Base-by-base conservation (phyloP, 2,329 filamentous ascomycete genomes). In the Xylaria sp. region DNA sequence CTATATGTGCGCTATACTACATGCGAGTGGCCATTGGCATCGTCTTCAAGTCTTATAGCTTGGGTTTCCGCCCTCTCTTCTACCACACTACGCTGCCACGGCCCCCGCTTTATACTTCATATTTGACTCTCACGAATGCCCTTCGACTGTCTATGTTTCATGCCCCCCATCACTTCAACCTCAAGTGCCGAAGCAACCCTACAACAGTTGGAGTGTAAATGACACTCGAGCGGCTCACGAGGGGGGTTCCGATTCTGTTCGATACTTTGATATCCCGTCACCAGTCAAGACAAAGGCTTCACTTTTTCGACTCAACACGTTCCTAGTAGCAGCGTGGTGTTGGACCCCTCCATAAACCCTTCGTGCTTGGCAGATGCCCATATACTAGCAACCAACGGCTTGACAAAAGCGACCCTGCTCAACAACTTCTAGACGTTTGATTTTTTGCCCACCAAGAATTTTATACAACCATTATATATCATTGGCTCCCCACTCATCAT, bases 81-180 rank as follows among this genome's bases (percentile, higher is more conserved):
- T 50, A 35, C 40, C 16, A 63, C 51, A 54, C 51, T 25, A 32
- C 51, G 13, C 27, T 54, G 4, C 65, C 60, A 53, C 66, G 29
- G 5, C 35, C 60, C 63, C 62, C 63, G 60, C 60, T 70, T 67
- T 62, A 66, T 69, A 69, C 63, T 70, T 74, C 71, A 71, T 69
- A 72, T 72, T 71, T 71, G 58, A 63, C 66, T 70, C 57, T 67
- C 59, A 55, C 67, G 57, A 57, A 69, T 60, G 58, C 65, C 68
- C 66, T 48, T 68, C 57, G 13, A 59, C 32, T 63, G 63, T 68
- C 25, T 60, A 68, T 64, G 67, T 68, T 69, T 63, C 51, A 60
- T 69, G 59, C 27, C 69, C 69, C 63, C 55, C 57, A 42, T 54
- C 61, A 48, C 65, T 65, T 55, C 53, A 53, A 60, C 44, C 60